A percentile compares a stretch with the other conserved stretches of the same genome.
Conservation (phyloP, 2,329 filamentous ascomycete species). For the Fusarium paranaense region DNA sequence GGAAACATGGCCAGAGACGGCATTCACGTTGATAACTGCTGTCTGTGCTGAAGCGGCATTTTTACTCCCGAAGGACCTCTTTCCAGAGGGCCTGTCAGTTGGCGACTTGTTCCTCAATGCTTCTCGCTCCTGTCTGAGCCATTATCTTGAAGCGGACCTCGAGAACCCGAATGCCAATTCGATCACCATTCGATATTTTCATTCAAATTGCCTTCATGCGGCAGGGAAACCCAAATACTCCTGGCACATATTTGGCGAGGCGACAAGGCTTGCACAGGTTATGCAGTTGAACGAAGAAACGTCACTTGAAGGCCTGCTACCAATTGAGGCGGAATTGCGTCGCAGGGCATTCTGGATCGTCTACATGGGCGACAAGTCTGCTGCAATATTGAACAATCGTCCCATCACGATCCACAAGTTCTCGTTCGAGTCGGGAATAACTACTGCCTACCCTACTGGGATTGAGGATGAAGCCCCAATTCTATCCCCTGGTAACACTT, state of each 20-base stretch:
- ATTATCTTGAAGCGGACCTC: conserved; percentile 56
- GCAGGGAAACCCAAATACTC: conserved; percentile 56
- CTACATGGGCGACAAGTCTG: conserved; percentile 55
- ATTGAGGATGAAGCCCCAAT: conserved; percentile 42
- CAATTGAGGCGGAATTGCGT: conserved; percentile 53
- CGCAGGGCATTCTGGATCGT: conserved; percentile 54
- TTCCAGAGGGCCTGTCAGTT: conserved; percentile 52
- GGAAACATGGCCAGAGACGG: conserved; percentile 51
- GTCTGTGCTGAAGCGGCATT: conserved; percentile 57
- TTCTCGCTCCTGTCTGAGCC: conserved; percentile 52
- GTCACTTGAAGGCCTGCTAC: conserved; percentile 49
- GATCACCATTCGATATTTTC: conserved; percentile 57
- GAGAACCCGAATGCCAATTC: conserved; percentile 57
- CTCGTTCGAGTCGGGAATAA: conserved; percentile 55
- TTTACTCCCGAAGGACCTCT: conserved; percentile 53
- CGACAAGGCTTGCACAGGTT: conserved; percentile 54
- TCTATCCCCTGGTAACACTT: conserved; percentile 25
- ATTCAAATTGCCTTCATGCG: conserved; percentile 59
- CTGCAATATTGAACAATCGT: conserved; percentile 53
- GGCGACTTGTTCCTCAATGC: conserved; percentile 54
- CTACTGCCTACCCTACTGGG: conserved; percentile 49
- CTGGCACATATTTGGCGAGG: conserved; percentile 60
- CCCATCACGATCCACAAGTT: conserved; percentile 59
- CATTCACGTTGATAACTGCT: conserved; percentile 57
- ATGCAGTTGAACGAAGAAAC: conserved; percentile 58